Conservation (phyloP, 202 grass and related monocot species). For the Panicum virgatum region DNA sequence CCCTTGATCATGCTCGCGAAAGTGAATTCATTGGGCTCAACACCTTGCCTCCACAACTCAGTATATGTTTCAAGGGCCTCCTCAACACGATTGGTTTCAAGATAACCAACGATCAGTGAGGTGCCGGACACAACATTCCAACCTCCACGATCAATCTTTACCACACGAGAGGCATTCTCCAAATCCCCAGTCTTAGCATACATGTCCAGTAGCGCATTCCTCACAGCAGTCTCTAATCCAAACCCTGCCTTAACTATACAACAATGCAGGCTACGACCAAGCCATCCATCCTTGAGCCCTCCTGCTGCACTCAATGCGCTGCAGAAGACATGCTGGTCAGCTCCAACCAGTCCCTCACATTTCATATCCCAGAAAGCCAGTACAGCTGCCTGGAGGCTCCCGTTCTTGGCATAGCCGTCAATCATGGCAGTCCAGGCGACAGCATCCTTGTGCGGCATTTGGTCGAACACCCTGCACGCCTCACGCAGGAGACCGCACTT, state of each 20-base stretch:
- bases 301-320: slow-evolving; percentile 46
- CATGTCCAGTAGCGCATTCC: slow-evolving; percentile 51
- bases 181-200: slow-evolving; percentile 63
- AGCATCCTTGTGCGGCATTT: slow-evolving; percentile 81
- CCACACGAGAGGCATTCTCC: slow-evolving; percentile 43
- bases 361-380: slow-evolving; percentile 54
- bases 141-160: slow-evolving; percentile 38
- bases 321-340: slow-evolving; percentile 64
- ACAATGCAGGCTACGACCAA: slow-evolving; percentile 52
- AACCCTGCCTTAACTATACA: slow-evolving; percentile 46
- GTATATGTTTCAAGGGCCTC: slow-evolving; percentile 48
- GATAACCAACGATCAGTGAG: slow-evolving; percentile 59
- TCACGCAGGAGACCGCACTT: slow-evolving; percentile 59
- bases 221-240: slow-evolving; percentile 42
- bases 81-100: slow-evolving; percentile 49
- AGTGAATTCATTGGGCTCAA: slow-evolving; percentile 70
- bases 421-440: slow-evolving; percentile 89
- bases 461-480: slow-evolving; percentile 62
- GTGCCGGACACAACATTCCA: slow-evolving; percentile 75
- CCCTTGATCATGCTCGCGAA: slow-evolving; percentile 75
- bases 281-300: slow-evolving; percentile 32
- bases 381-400: slow-evolving; percentile 29
- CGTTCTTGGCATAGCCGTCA: slow-evolving; percentile 64
- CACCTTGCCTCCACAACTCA: slow-evolving; percentile 38
- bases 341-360: slow-evolving; percentile 30